Evolutionary conservation across 2,329 filamentous ascomycete genomes (phyloP), one percentile per base, ranked within the genome.

Genomic region (Monosporascus sp.): DNA sequence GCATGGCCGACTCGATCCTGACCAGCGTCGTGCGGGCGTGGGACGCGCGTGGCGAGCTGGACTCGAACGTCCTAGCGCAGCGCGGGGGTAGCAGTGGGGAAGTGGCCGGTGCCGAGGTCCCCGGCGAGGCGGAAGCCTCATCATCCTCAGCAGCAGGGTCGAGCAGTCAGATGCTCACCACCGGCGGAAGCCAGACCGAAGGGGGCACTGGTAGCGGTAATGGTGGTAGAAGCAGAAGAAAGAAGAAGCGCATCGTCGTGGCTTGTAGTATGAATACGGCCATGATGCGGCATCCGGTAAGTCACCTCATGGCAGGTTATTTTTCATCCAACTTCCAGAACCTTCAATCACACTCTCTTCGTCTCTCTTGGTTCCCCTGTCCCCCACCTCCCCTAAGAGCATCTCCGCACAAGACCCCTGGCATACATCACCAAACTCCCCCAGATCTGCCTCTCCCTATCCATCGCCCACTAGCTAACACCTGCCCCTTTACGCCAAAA

Each of bases 201-300:
- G 38, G 48, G 11, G 45, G 37, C 24, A 24, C 49, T 25, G 17
- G 48, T 8, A 24, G 38, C n/a, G n/a, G n/a, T n/a, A n/a, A n/a
- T n/a, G n/a, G n/a, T n/a, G n/a, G n/a, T n/a, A n/a, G n/a, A n/a
- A n/a, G n/a, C n/a, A n/a, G n/a, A n/a, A n/a, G n/a, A n/a, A n/a
- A n/a, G n/a, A n/a, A n/a, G n/a, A n/a, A n/a, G n/a, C n/a, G n/a
- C n/a, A n/a, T n/a, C n/a, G n/a, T n/a, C n/a, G n/a, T n/a, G n/a
- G n/a, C n/a, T n/a, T n/a, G n/a, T n/a, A n/a, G n/a, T n/a, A n/a
- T n/a, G n/a, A 96, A 97, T 68, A 90, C 84, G 24, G 84, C 86
- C 4, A 96, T 96, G 92, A 96, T 89, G 87, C 76, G 78, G 51
- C 90, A 97, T 66, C 92, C 91, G 2, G 74, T 96, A 46, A 46